A percentile compares a stretch with the other conserved stretches of the same genome.
phyloP scores from a whole-genome alignment of 73 alveolate genomes.

The Strombidium stylifer region DNA sequence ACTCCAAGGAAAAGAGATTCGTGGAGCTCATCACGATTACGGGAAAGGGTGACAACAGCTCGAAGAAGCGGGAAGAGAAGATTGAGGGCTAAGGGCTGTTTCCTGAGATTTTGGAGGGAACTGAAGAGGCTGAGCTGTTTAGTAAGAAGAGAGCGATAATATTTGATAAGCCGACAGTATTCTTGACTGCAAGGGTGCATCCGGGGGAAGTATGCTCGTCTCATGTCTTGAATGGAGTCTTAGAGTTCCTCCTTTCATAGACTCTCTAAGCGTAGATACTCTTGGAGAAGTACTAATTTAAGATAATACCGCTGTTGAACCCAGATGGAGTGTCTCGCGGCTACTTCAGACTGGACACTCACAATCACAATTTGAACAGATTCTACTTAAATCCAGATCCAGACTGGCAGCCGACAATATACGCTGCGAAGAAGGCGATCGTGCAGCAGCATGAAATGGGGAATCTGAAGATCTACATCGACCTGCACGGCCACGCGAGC shows the following conservation, averaged over 20 bases:
- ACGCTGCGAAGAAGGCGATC: conserved; percentile 21
- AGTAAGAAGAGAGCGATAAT: background rate
- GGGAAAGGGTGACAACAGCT: background rate
- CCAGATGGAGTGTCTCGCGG: conserved; percentile 98
- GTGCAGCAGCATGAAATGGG: conserved; percentile 15
- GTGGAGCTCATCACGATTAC: conserved; percentile 36
- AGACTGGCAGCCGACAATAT: conserved; percentile 41
- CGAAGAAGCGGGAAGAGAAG: conserved; percentile 7
- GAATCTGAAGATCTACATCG: conserved; percentile 38
- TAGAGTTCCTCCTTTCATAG: conserved; percentile 72
- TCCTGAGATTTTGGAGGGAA: too few relatives aligned
- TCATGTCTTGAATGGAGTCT: conserved; percentile 80
- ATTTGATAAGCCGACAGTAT: conserved; percentile 60
- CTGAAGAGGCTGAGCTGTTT: too few relatives aligned
- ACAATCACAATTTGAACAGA: conserved; percentile 23
- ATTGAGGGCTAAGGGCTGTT: too few relatives aligned
- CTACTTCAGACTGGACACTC: conserved; percentile 72
- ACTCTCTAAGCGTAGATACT: conserved; percentile 42
- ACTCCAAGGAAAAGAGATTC: conserved; percentile 28
- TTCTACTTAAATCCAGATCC: conserved; percentile 62
- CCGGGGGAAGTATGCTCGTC: conserved; percentile 98
- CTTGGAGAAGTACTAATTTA: conserved; percentile 85
- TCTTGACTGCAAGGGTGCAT: conserved; percentile 95
- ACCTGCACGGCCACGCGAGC: conserved; percentile 95
- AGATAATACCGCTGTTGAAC: conserved; percentile 88